Evolutionary conservation across 2,329 filamentous ascomycete species (phyloP).

Genomic region (Cladosporium sphaerospermum): DNA sequence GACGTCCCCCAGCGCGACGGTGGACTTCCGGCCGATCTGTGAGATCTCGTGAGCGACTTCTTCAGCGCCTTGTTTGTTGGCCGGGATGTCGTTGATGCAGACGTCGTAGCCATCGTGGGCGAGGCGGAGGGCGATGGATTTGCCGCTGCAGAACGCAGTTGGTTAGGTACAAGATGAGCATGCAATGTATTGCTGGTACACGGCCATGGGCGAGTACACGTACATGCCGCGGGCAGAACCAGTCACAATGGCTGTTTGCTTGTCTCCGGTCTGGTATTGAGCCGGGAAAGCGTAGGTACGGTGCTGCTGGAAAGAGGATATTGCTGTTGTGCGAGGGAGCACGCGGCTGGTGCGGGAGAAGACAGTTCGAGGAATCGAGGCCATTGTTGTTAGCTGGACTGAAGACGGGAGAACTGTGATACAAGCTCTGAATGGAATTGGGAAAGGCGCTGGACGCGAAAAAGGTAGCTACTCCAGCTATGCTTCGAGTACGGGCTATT

Average conservation of each 20-base stretch:
- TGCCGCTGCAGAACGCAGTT: slow-evolving; percentile 42
- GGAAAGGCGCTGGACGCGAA: too few relatives aligned
- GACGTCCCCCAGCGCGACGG: slow-evolving; percentile 55
- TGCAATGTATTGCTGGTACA: too few relatives aligned
- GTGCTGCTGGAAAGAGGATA: background rate
- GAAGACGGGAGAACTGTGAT: too few relatives aligned
- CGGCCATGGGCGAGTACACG: background rate
- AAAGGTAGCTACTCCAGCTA: too few relatives aligned
- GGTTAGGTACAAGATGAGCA: background rate
- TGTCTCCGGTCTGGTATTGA: background rate
- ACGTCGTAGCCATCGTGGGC: slow-evolving; percentile 61
- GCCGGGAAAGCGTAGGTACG: background rate
- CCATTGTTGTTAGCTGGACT: background rate
- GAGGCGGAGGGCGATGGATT: slow-evolving; percentile 57
- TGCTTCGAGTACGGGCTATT: too few relatives aligned
- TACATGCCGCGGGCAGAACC: slow-evolving; percentile 32
- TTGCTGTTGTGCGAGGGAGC: background rate
- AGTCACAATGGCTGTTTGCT: slow-evolving; percentile 30
- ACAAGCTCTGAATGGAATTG: too few relatives aligned
- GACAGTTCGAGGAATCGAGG: background rate
- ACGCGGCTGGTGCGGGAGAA: background rate
- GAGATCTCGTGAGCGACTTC: slow-evolving; percentile 49
- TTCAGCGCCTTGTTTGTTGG: slow-evolving; percentile 48
- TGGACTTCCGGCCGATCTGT: slow-evolving; percentile 46
- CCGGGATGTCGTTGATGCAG: slow-evolving; percentile 57